phyloP scores from a whole-genome alignment of 2,329 filamentous ascomycete genomes.

The Clathrospora elynae region DNA sequence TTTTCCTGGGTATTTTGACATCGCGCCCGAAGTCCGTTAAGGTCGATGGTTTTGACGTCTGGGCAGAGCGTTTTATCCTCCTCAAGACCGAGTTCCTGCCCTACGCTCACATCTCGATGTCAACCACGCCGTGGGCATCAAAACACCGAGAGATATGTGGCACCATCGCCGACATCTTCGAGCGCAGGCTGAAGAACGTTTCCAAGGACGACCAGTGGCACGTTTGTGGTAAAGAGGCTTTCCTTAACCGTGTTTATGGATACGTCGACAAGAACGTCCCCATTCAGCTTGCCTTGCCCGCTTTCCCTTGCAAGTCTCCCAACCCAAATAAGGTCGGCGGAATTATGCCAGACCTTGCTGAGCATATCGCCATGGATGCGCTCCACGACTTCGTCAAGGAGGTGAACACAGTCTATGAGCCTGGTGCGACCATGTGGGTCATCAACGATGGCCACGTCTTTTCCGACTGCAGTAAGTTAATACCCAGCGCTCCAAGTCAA shows the following conservation, averaged over 20 bases:
- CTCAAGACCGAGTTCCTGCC: constrained; percentile 37
- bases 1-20: constrained; percentile 28
- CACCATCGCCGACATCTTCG: constrained; percentile 35
- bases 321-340: constrained; percentile 63
- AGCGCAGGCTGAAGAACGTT: constrained; percentile 35
- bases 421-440: constrained; percentile 51
- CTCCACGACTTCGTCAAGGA: constrained; percentile 50
- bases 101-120: constrained; percentile 23
- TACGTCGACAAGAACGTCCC: constrained; percentile 35
- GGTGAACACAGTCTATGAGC: constrained; percentile 49
- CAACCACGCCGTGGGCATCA: constrained; percentile 24
- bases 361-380: constrained; percentile 50
- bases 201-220: constrained; percentile 39
- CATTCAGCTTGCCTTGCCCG: constrained; percentile 54
- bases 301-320: constrained; percentile 67
- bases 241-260: constrained; percentile 34
- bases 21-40: constrained; percentile 32
- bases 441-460: constrained; percentile 53
- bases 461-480: constrained; percentile 48
- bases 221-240: constrained; percentile 27
- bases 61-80: constrained; percentile 39
- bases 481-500: not conserved
- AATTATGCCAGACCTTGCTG: constrained; percentile 51
- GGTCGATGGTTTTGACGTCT: constrained; percentile 29
- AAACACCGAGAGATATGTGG: constrained; percentile 27